These are phyloP conservation scores for Camellia lanceoleosa DNA, from an alignment of 148 eudicot species.

Conservation along the genomic window DNA sequence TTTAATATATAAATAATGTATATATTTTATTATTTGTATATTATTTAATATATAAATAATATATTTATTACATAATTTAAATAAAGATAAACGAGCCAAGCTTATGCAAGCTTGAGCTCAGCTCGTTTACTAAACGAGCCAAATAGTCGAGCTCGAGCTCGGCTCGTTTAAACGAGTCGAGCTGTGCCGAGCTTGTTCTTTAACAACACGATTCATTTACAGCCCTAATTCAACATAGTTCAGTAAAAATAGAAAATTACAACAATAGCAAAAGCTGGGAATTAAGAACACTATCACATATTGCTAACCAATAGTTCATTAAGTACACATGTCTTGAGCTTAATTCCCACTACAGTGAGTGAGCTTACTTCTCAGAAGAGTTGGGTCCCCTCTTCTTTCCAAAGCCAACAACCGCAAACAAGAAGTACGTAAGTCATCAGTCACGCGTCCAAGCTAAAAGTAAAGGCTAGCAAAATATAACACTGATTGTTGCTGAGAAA, in stretches of 20 bases:
- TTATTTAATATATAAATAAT: too few species aligned
- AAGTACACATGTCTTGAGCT: background rate
- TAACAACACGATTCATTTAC: too few species aligned
- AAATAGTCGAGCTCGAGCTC: too few species aligned
- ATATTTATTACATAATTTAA: too few species aligned
- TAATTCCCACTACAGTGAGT: constrained; percentile 7
- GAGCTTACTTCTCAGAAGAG: constrained; percentile 45
- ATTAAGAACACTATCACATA: background rate
- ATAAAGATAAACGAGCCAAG: too few species aligned
- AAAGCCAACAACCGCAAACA: constrained; percentile 46
- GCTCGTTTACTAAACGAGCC: too few species aligned
- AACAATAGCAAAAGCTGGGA: background rate
- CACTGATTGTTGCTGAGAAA: too few species aligned
- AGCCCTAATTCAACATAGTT: background rate
- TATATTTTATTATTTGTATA: too few species aligned
- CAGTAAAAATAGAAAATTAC: background rate
- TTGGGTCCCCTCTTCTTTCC: constrained; percentile 57
- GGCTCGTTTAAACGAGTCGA: too few species aligned
- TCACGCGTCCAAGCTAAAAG: background rate
- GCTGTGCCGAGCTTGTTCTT: too few species aligned
- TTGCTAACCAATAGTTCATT: background rate
- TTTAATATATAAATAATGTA: too few species aligned
- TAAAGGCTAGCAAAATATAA: background rate
- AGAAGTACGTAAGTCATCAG: background rate
- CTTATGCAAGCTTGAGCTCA: too few species aligned